phyloP scores from a whole-genome alignment of 257 asterid genomes.

The Solanum chiquidenum region DNA sequence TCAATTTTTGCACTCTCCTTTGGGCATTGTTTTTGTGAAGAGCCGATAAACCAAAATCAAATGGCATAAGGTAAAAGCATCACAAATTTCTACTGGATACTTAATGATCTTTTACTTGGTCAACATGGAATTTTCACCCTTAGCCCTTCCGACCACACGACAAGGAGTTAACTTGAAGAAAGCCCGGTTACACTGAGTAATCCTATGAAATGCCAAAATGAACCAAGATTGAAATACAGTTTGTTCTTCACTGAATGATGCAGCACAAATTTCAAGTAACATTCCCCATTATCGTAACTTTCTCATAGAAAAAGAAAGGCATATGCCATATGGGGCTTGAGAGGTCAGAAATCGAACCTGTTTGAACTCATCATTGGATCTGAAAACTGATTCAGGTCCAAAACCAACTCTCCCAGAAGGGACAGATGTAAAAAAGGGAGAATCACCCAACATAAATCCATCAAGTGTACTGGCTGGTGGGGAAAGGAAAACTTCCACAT shows the following conservation, averaged over 20 bases:
- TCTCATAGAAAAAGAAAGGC: background rate
- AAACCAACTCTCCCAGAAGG: constrained; percentile 97
- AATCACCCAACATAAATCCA: constrained; percentile 92
- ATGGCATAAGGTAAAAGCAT: background rate
- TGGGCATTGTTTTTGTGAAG: background rate
- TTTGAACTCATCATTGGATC: constrained; percentile 90
- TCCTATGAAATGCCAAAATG: background rate
- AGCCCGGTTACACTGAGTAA: background rate
- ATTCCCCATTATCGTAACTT: background rate
- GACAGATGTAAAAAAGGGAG: constrained; percentile 97
- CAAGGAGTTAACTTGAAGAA: background rate
- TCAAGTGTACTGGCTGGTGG: constrained; percentile 87
- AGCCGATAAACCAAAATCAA: background rate
- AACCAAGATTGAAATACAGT: background rate
- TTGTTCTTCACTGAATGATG: background rate
- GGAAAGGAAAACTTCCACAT: constrained; percentile 94
- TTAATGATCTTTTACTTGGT: background rate
- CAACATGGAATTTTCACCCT: background rate
- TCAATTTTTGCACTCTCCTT: background rate
- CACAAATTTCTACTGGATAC: background rate
- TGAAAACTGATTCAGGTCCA: constrained; percentile 79
- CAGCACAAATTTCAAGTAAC: background rate
- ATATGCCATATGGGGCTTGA: constrained; percentile 1
- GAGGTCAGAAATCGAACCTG: constrained; percentile 39
- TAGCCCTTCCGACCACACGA: background rate